A percentile compares a stretch with the other conserved stretches of the same genome.
Evolutionary conservation across 2,329 filamentous ascomycete species (phyloP).

Genomic region (Dactylellina cionopaga): DNA sequence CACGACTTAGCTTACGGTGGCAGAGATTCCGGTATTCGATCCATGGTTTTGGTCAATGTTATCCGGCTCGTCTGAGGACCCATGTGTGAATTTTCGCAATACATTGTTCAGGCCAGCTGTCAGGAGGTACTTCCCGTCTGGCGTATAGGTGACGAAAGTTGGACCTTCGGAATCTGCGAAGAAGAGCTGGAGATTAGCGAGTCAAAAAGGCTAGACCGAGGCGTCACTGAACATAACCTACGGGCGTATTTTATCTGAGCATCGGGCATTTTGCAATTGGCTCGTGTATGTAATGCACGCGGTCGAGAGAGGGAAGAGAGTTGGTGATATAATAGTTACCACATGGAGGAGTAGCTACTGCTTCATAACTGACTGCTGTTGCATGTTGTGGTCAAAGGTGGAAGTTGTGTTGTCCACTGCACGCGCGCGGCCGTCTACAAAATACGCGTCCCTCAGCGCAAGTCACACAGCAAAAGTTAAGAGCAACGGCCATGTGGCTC

Average conservation of each 20-base stretch:
- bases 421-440: slow-evolving; percentile 7
- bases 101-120: slow-evolving; percentile 94
- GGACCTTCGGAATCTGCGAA: slow-evolving; percentile 77
- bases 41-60: slow-evolving; percentile 93
- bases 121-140: slow-evolving; percentile 83
- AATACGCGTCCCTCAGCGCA: slow-evolving; percentile 5
- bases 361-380: too few species aligned
- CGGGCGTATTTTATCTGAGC: slow-evolving; percentile 46
- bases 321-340: too few species aligned
- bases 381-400: too few species aligned
- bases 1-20: slow-evolving; percentile 66
- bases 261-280: slow-evolving; percentile 29
- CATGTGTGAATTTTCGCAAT: slow-evolving; percentile 89
- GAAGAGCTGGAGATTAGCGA: neutral
- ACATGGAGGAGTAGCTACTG: too few species aligned
- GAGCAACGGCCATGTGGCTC: too few species aligned
- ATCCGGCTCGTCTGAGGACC: slow-evolving; percentile 88
- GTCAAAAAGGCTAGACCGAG: neutral
- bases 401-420: slow-evolving; percentile 6
- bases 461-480: too few species aligned
- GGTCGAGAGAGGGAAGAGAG: neutral
- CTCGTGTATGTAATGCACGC: too few species aligned
- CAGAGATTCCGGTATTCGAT: slow-evolving; percentile 80
- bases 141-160: slow-evolving; percentile 89
- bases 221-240: slow-evolving; percentile 1